Base-by-base conservation (phyloP, 164 flowering plant species). In the Berberis vulgaris region DNA sequence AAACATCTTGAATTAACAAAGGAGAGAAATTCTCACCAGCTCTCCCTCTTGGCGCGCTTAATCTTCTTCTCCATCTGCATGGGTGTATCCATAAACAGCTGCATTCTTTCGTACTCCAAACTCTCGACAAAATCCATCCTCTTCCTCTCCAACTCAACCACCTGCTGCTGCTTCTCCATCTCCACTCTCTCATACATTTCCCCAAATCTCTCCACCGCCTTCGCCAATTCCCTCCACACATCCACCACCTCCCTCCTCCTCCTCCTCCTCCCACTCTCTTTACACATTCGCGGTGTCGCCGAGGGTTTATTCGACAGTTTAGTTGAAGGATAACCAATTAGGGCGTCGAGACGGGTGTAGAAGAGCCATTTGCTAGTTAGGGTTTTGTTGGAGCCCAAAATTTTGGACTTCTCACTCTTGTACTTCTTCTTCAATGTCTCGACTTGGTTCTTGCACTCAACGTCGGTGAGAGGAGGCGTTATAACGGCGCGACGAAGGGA, bases 181-280 rank as follows among this genome's bases (percentile, higher is more conserved):
- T 93, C 96, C 67, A 87, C 80, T 84, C 83, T 90, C 84, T 90
- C 95, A 73, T 90, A 88, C 43, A 86, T 86, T 64, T 82, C 86
- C 5, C 89, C 86, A 57, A 93, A 88, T 59, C 74, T 88, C 60
- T 75, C n/a, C 2, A 52, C 13, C 3, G 55, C 55, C 10, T 3
- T 52, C 3, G 55, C 55, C 55, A 52, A 52, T 3, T 52, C 55
- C 55, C 13, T 6, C 52, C 52, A 6, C 52, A 49, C 6, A 6
- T 11, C 52, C 52, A 49, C 11, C 52, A 0, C 52, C 52, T 1
- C 1, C 52, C 52, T 11, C 52, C 52, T 49, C 52, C 52, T 1
- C 52, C 52, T 49, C 52, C 52, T 11, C 52, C 52, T 49, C 52
- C 52, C 11, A 6, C 52, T 49, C 52, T 49, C 52, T 49, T 11